Base-by-base conservation (phyloP, 805 yeast genomes). In the Saturnispora zaruensis region DNA sequence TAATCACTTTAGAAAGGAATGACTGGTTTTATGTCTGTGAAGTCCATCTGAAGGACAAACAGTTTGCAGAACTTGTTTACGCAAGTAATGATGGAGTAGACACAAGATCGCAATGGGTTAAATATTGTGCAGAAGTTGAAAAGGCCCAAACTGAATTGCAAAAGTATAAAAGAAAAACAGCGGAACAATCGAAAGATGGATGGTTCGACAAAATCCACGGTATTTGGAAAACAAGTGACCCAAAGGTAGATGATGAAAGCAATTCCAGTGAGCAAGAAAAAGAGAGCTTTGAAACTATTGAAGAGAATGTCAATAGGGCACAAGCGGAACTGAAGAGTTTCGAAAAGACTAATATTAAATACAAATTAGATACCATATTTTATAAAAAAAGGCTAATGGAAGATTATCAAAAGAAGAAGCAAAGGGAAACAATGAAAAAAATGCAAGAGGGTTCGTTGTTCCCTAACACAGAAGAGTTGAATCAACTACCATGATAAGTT, bases 21-120 rank as follows among this genome's bases (percentile, higher is more conserved):
- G 84, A 78, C 58, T 78, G 76, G 66, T 75, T 79, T 57, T 78
- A 77, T 56, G 64, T 73, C 3, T 79, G 84, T 59, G 63, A 64
- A 6, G 47, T 64, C 4, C 84, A 79, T 60, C 60, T 78, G 44
- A 58, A 58, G 24, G 83, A 79, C 57, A 63, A 58, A 11, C 64
- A 68, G 34, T 77, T 75, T 57, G 74, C 77, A 43, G 57, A 53
- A 2, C 64, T 70, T 0, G 48, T 65, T 2, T 68, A 69, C 42
- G 63, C 68, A 1, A 71, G 68, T n/a, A 50, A 58, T 55, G 48
- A 23, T n/a, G 52, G 49, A 4, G 20, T 46, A 4, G 52, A 53
- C 2, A 53, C 46, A 4, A 52, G 46, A 55, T 57, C 42, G 44
- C 58, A 46, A 53, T 48, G 53, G 6, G 58, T 55, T 0, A 60